Evolutionary conservation across 2,329 filamentous ascomycete species (phyloP), one percentile per base, ranked within the genome.

Genomic region (Pestalotiopsis sp.): DNA sequence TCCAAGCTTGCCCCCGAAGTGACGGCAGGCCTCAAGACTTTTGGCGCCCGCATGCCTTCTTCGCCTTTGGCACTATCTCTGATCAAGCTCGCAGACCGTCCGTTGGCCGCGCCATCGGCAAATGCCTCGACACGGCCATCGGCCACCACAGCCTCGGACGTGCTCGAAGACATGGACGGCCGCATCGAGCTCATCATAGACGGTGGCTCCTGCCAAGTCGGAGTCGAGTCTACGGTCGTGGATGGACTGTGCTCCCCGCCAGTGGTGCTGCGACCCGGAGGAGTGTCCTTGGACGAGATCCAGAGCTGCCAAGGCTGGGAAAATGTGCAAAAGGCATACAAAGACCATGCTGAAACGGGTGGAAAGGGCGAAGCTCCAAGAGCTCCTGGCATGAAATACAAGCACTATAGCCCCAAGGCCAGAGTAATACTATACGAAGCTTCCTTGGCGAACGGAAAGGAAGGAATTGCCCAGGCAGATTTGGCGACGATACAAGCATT

Each of bases 321-420:
- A 77, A 82, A 88, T 52, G 93, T 94, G 1, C 85, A 87, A 70
- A 89, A 92, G 69, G 95, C 88, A 12, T 98, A 98, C 79, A 90
- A 91, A 76, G 94, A 97, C 75, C 86, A 87, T 68, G 89, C 89
- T 17, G 89, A 93, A 74, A 85, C 88, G 23, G 91, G 88, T 4
- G 59, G 27, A 31, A 62, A 62, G 59, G 88, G 87, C 64, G 69
- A 71, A n/a, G 86, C 87, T 11, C 96, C 96, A 0, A 87, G 93
- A 68, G 96, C 96, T 0, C 96, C 96, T 0, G 96, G 96, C 1
- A 99, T 99, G 96, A 99, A 99, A 81, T 99, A 99, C 79, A 93
- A 96, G 77, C 96, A 99, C 79, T 99, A 99, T 77, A 97, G 95
- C 58, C 96, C 96, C 1, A 93, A 91, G 79, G 97, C 96, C 1